Percentiles rank a stretch among this genome's conserved stretches.
Evolutionary conservation across 2,329 filamentous ascomycete species (phyloP).

Genomic region (Paraphoma sp.): DNA sequence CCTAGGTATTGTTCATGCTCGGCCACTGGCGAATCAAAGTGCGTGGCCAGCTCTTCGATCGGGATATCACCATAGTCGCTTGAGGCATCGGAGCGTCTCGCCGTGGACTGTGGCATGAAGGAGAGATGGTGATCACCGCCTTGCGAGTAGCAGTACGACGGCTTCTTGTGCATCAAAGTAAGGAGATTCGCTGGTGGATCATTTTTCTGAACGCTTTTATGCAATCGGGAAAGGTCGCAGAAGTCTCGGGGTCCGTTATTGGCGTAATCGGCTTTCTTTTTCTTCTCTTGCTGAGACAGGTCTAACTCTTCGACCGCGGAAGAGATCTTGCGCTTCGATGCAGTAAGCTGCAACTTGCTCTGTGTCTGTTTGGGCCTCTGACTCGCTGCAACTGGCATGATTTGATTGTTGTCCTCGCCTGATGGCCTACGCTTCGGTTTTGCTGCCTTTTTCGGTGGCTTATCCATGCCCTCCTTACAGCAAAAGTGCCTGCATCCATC

Average conservation of each 20-base stretch:
- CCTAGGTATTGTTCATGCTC: neutral
- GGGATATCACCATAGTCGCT: slow-evolving; percentile 41
- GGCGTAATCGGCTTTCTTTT: slow-evolving; percentile 22
- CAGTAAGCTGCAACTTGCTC: slow-evolving; percentile 34
- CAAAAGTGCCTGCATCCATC: slow-evolving; percentile 73
- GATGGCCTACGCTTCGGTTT: slow-evolving; percentile 29
- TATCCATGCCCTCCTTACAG: slow-evolving; percentile 74
- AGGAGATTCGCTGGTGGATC: slow-evolving; percentile 25
- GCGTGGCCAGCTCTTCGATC: slow-evolving; percentile 17
- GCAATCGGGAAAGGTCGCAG: slow-evolving; percentile 32
- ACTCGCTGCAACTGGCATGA: neutral
- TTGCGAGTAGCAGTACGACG: slow-evolving; percentile 32
- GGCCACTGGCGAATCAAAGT: neutral
- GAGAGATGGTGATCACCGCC: slow-evolving; percentile 29
- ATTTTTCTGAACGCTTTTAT: slow-evolving; percentile 30
- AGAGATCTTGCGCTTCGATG: slow-evolving; percentile 34
- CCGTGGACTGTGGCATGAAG: slow-evolving; percentile 17
- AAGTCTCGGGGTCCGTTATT: slow-evolving; percentile 24
- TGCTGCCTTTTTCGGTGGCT: slow-evolving; percentile 58
- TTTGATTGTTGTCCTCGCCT: slow-evolving; percentile 9
- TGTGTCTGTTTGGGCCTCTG: slow-evolving; percentile 27
- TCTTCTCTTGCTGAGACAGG: slow-evolving; percentile 41
- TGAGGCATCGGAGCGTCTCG: slow-evolving; percentile 8
- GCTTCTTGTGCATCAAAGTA: slow-evolving; percentile 35
- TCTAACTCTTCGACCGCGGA: slow-evolving; percentile 37